Evolutionary conservation across 2,329 filamentous ascomycete genomes (phyloP), one percentile per base, ranked within the genome.

Genomic region (Mariannaea sp.): DNA sequence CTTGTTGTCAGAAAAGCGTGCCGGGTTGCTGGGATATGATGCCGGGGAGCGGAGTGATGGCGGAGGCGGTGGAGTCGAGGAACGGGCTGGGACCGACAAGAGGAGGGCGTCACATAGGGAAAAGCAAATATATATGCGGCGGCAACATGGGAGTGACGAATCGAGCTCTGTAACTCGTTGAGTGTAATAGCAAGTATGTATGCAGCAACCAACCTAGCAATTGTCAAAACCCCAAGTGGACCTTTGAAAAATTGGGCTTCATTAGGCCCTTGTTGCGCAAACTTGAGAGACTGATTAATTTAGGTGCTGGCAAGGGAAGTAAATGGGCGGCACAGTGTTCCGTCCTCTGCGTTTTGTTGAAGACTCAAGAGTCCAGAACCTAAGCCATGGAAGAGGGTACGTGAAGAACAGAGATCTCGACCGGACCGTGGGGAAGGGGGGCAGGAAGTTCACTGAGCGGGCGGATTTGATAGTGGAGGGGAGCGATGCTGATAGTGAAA

Each of bases 31-130:
- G 45, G 51, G 51, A 45, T 49, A 29, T 40, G 4, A 49, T 54
- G 51, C 40, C 45, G 40, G 45, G 45, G 42, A 54, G 51, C 51
- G 51, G 50, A 48, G 50, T 53, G 50, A 46, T 14, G 49, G 43
- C 44, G 50, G 51, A 49, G 51, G 45, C 45, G 27, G 45, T 45
- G 51, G 45, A 49, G 40, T 45, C 41, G 30, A 39, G 32, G 40
- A 49, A 54, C 51, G 45, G 46, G 40, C 36, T 44, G 44, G 44
- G 14, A 43, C 40, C 30, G 50, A 45, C 50, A 38, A 49, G 44
- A 33, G 19, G 51, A 49, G 32, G 51, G 29, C 47, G 38, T 49
- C 47, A 49, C 22, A 40, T 17, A 26, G n/a, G 50, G 26, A 36
- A 20, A 24, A 46, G 43, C 36, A 30, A 38, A 22, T 38, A 30